Evolutionary conservation across 78 protist genomes (phyloP).

Genomic region (Diacronema lutheri): DNA sequence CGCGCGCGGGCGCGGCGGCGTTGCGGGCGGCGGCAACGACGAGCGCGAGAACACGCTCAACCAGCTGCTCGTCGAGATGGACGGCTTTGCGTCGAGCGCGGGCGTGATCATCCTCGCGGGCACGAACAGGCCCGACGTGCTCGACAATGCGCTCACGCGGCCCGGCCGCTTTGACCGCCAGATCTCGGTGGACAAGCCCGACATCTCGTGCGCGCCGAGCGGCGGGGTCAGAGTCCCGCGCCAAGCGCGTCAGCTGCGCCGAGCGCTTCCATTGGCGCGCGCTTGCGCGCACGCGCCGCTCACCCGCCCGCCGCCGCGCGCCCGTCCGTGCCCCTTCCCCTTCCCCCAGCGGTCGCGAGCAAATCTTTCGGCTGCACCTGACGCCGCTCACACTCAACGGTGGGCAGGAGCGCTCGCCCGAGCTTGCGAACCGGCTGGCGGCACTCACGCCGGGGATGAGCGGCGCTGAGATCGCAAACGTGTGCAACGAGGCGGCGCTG

Average conservation of each 20-base stretch:
- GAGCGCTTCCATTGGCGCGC: too few relatives aligned
- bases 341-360: conserved; percentile 74
- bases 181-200: conserved; percentile 86
- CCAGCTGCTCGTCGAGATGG: conserved; percentile 97
- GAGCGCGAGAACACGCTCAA: conserved; percentile 97
- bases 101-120: conserved; percentile 86
- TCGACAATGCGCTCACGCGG: conserved; percentile 93
- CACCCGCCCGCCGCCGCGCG: too few relatives aligned
- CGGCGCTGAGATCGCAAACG: conserved; percentile 95
- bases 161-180: conserved; percentile 94
- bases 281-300: too few relatives aligned
- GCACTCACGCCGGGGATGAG: conserved; percentile 62
- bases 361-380: conserved; percentile 91
- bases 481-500: conserved; percentile 84
- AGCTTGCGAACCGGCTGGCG: conserved; percentile 38
- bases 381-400: conserved; percentile 41
- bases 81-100: conserved; percentile 81
- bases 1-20: conserved; percentile 32
- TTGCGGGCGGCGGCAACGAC: conserved; percentile 67
- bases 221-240: too few relatives aligned
- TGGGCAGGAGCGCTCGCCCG: neutral
- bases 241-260: too few relatives aligned
- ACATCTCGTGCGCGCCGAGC: too few relatives aligned
- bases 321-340: too few relatives aligned
- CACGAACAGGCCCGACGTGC: conserved; percentile 83